A percentile compares a stretch with the other conserved stretches of the same genome.
Evolutionary conservation across 2,329 filamentous ascomycete species (phyloP).

Genomic region (Malbranchea cinnamomea): DNA sequence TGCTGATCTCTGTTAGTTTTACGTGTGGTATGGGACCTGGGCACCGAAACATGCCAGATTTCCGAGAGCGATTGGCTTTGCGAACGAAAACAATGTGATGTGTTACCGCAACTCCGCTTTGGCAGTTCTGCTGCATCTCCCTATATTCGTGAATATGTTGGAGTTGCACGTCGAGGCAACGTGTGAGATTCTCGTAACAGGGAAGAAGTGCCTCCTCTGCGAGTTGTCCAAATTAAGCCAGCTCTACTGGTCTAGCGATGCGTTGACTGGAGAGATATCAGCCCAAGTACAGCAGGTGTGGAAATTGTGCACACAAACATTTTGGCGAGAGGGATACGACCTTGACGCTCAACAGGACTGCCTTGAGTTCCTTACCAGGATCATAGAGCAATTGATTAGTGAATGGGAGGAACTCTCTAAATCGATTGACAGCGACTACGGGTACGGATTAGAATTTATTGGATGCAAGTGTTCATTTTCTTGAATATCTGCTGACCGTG

Average conservation of each 20-base stretch:
- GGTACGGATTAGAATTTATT: not conserved
- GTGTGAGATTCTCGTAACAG: not conserved
- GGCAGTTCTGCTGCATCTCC: conserved; percentile 7
- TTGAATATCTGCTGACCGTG: not conserved
- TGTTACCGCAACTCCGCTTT: conserved; percentile 10
- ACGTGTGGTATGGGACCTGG: conserved; percentile 7
- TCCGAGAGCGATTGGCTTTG: conserved; percentile 5
- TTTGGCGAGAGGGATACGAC: conserved; percentile 2
- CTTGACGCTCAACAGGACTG: conserved; percentile 7
- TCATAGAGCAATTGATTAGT: conserved; percentile 4
- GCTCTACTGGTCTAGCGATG: conserved; percentile 8
- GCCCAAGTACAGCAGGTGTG: conserved; percentile 4
- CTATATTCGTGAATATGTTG: conserved; percentile 8
- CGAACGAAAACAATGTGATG: conserved; percentile 4
- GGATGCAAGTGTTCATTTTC: not conserved
- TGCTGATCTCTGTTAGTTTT: conserved; percentile 5
- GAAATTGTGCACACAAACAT: conserved; percentile 1
- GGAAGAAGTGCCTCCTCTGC: conserved; percentile 5
- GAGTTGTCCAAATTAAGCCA: conserved; percentile 2
- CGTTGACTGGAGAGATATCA: not conserved
- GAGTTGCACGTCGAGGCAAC: conserved; percentile 1
- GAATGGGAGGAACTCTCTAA: not conserved
- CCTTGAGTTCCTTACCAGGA: conserved; percentile 5
- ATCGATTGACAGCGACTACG: conserved; percentile 2
- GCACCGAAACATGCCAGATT: not conserved